phyloP scores from a whole-genome alignment of 495 filamentous ascomycete species.

The Neurospora hispaniola region DNA sequence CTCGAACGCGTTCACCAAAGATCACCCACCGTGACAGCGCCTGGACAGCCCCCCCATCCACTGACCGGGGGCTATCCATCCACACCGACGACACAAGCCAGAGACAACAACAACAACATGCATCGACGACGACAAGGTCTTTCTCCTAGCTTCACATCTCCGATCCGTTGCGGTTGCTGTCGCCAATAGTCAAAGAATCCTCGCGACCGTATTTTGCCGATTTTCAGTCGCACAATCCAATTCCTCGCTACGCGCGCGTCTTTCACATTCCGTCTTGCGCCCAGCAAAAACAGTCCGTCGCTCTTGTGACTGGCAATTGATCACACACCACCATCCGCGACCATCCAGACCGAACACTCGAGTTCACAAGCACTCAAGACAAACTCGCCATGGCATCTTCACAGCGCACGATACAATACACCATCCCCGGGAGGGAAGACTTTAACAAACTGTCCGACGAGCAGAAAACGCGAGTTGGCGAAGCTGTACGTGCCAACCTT shows the following conservation, averaged over 20 bases:
- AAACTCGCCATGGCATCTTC: slow-evolving; percentile 16
- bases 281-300: background rate
- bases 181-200: background rate
- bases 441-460: slow-evolving; percentile 26
- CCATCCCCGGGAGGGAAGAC: slow-evolving; percentile 22
- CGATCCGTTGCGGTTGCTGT: background rate
- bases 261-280: background rate
- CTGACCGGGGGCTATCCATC: background rate
- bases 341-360: background rate
- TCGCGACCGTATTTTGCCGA: background rate
- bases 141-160: background rate
- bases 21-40: background rate
- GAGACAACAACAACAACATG: background rate
- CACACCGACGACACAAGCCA: background rate
- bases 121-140: background rate
- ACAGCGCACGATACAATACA: slow-evolving; percentile 23
- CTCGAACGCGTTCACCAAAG: background rate
- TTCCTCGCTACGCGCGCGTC: background rate
- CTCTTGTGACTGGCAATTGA: background rate
- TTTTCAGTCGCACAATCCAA: background rate
- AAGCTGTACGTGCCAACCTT: slow-evolving; percentile 17
- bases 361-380: background rate
- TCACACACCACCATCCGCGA: background rate
- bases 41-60: background rate
- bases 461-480: slow-evolving; percentile 24